phyloP scores from a whole-genome alignment of 164 flowering plant genomes.

The Magnolia changhungtana region DNA sequence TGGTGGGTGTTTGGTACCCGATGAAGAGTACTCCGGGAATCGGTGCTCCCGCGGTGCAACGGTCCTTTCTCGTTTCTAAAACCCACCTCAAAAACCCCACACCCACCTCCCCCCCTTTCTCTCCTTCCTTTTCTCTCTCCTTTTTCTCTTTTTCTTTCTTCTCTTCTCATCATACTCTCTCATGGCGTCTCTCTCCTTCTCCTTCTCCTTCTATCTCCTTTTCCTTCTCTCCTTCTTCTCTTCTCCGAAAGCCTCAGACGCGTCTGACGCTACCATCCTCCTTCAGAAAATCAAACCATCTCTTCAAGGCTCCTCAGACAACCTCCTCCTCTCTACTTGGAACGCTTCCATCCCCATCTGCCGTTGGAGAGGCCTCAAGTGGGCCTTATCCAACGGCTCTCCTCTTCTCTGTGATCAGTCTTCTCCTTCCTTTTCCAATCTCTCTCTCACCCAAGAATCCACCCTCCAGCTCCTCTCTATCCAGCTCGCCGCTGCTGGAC shows the following conservation, averaged over 20 bases:
- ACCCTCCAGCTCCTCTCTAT: slow-evolving; percentile 68
- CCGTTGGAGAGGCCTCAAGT: slow-evolving; percentile 88
- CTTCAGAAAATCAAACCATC: slow-evolving; percentile 65
- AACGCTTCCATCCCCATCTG: slow-evolving; percentile 75
- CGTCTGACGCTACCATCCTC: slow-evolving; percentile 62
- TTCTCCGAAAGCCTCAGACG: not conserved
- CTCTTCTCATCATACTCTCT: not conserved
- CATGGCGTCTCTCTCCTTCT: slow-evolving; percentile 6
- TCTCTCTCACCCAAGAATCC: slow-evolving; percentile 55
- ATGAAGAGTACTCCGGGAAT: too few relatives aligned
- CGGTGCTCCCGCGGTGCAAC: not conserved
- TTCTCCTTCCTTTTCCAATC: slow-evolving; percentile 51
- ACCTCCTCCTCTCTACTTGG: slow-evolving; percentile 75
- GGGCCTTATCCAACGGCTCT: slow-evolving; percentile 70
- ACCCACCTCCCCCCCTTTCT: not conserved
- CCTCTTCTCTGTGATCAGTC: slow-evolving; percentile 46
- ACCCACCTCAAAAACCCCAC: not conserved
- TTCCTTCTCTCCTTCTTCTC: not conserved
- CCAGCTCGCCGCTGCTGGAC: slow-evolving; percentile 83
- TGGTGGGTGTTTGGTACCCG: too few relatives aligned
- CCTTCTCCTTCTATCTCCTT: not conserved
- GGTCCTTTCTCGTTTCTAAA: not conserved
- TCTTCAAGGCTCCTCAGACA: slow-evolving; percentile 57
- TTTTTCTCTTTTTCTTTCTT: not conserved
- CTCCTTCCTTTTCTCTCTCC: not conserved